Base-by-base conservation (phyloP, 2,329 filamentous ascomycete species). In the Venturia pyrina region DNA sequence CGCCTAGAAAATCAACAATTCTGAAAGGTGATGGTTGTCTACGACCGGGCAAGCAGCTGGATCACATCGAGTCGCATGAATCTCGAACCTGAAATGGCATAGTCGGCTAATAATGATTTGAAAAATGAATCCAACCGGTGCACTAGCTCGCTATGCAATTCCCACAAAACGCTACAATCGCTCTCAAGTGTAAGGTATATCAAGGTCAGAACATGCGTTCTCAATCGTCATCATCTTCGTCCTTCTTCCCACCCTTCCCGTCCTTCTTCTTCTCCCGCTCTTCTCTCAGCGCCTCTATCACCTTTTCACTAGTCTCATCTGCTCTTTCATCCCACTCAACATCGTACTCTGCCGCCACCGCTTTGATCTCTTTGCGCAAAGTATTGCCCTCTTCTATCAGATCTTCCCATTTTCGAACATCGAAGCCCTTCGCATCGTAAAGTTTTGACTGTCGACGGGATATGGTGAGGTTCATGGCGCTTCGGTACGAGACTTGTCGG, bases 391-490 rank as follows among this genome's bases (percentile, higher is more conserved):
- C 91, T 61, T 92, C 86, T 2, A 96, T 85, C 41, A 96, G 73
- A 4, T 81, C 79, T 71, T 96, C 90, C 93, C 93, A 97, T 68
- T 84, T 84, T 44, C 82, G 80, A 28, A 90, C 74, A 72, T 96
- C 88, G 70, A 97, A 91, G 0, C 90, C 90, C 13, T 86, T 85
- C 56, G 82, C 79, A 70, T 89, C 82, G 74, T 97, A 96, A 13
- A 96, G 79, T 64, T 87, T 85, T 65, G 85, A 83, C 76, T 96
- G 92, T 5, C 92, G 84, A 44, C 87, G 83, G 46, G 86, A 90
- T 46, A 96, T 89, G 7, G 93, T 96, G 65, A 96, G 83, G 74
- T 96, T 93, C 78, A 96, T 86, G 37, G 93, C 91, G 2, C 88
- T 88, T 70, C 89, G 88, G 79, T 96, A 96, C 69, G 86, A 90